These are phyloP conservation scores for Kingdonia uniflora DNA, from an alignment of 164 flowering plant genomes.

Conservation along the genomic window DNA sequence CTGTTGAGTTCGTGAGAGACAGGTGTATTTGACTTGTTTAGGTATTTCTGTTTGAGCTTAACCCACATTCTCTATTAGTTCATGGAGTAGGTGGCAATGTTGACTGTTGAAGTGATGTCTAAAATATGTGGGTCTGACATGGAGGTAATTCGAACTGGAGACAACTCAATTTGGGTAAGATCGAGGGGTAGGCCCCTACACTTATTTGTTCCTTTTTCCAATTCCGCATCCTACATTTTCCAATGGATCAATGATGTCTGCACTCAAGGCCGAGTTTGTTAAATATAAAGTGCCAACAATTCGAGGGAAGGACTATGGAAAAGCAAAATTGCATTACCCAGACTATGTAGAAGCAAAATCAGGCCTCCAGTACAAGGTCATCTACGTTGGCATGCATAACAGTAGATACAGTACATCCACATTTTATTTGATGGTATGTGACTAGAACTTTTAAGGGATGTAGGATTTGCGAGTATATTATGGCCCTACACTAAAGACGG, in stretches of 20 bases:
- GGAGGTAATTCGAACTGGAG: too few relatives aligned
- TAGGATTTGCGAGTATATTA: conserved; percentile 78
- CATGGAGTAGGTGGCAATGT: too few relatives aligned
- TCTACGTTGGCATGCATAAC: conserved; percentile 1
- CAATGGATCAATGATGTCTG: neutral
- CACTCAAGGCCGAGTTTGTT: conserved; percentile 14
- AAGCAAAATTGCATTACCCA: conserved; percentile 79
- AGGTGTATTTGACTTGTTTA: too few relatives aligned
- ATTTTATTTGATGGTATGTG: conserved; percentile 6
- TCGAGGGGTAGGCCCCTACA: too few relatives aligned
- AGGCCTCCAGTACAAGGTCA: conserved; percentile 92
- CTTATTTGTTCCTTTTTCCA: too few relatives aligned
- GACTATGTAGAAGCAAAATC: conserved; percentile 72
- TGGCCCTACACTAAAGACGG: conserved; percentile 77
- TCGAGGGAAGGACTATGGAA: conserved; percentile 90
- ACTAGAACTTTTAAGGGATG: conserved; percentile 23
- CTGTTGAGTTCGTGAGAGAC: too few relatives aligned
- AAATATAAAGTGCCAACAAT: conserved; percentile 67
- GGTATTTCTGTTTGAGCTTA: too few relatives aligned
- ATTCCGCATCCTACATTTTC: neutral
- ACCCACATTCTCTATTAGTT: too few relatives aligned
- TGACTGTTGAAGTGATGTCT: too few relatives aligned
- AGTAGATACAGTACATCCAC: neutral
- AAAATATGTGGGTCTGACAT: too few relatives aligned
- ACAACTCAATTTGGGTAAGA: too few relatives aligned